Conservation (phyloP, 352 stramenopile species). For the Globisporangium spinosum region DNA sequence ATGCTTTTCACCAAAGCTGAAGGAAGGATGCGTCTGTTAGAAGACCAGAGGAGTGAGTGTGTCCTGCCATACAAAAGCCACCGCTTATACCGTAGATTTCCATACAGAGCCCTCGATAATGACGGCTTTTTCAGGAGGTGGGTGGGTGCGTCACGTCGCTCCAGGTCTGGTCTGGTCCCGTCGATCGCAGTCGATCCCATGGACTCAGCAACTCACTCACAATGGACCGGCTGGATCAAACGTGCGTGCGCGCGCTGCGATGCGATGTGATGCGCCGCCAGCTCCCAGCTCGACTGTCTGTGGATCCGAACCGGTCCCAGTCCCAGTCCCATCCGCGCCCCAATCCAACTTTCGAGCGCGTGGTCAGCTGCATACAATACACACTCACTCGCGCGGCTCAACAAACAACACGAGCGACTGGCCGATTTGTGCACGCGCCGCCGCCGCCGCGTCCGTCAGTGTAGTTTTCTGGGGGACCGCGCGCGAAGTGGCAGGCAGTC, state of each 20-base stretch:
- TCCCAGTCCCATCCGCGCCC: background rate
- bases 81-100: background rate
- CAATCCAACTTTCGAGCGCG: constrained; percentile 6
- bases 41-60: background rate
- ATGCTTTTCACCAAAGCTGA: background rate
- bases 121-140: background rate
- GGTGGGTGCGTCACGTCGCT: constrained; percentile 5
- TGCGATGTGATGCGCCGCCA: constrained; percentile 4
- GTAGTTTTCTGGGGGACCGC: background rate
- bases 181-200: too few species aligned
- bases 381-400: background rate
- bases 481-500: constrained; percentile 11
- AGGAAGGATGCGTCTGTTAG: background rate
- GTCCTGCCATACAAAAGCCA: background rate
- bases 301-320: background rate
- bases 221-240: background rate
- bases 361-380: background rate
- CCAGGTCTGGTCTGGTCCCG: background rate
- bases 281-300: background rate
- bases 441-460: constrained; percentile 5
- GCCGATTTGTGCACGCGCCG: constrained; percentile 9
- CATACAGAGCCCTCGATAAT: background rate
- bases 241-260: background rate
- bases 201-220: background rate
- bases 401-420: background rate